Percentiles rank a stretch among this genome's conserved stretches.
These are phyloP conservation scores for Tylopilus cervinicoccineus DNA, from an alignment of 768 basidiomycete genomes.

Conservation along the genomic window DNA sequence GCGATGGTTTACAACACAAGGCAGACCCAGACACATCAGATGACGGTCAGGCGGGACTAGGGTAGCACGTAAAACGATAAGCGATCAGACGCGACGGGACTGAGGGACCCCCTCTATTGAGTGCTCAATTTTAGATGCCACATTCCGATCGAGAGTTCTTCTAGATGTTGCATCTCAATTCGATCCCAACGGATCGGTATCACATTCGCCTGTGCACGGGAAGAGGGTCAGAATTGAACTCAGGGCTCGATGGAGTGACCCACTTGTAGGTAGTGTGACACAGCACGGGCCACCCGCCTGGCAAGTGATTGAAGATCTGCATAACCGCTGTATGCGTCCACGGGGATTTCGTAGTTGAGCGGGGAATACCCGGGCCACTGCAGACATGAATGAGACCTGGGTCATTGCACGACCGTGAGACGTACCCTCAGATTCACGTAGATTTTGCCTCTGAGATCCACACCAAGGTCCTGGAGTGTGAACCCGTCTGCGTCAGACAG, in stretches of 20 bases:
- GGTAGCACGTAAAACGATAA: slow-evolving; percentile 5
- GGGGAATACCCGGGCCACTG: slow-evolving; percentile 71
- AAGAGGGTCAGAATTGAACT: slow-evolving; percentile 8
- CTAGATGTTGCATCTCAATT: slow-evolving; percentile 66
- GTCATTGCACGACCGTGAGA: slow-evolving; percentile 3
- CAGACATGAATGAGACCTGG: not conserved
- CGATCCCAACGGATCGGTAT: slow-evolving; percentile 68
- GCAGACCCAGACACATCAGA: slow-evolving; percentile 8
- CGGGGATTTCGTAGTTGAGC: slow-evolving; percentile 70
- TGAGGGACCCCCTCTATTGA: slow-evolving; percentile 14
- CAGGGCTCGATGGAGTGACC: slow-evolving; percentile 6
- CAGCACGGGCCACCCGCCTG: slow-evolving; percentile 64
- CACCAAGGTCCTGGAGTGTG: slow-evolving; percentile 58
- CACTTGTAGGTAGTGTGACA: slow-evolving; percentile 74
- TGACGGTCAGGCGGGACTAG: slow-evolving; percentile 10
- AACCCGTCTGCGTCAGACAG: slow-evolving; percentile 63
- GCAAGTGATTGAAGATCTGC: slow-evolving; percentile 65
- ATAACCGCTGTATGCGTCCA: slow-evolving; percentile 62
- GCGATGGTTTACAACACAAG: slow-evolving; percentile 20
- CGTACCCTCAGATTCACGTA: slow-evolving; percentile 59
- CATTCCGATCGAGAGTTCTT: slow-evolving; percentile 62
- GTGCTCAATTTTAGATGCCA: slow-evolving; percentile 64
- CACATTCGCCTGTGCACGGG: slow-evolving; percentile 51
- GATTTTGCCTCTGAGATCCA: slow-evolving; percentile 57
- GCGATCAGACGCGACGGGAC: slow-evolving; percentile 7